Evolutionary conservation across 345 rosid species (phyloP), one percentile per base, ranked within the genome.

Genomic region (Acer yangbiense): DNA sequence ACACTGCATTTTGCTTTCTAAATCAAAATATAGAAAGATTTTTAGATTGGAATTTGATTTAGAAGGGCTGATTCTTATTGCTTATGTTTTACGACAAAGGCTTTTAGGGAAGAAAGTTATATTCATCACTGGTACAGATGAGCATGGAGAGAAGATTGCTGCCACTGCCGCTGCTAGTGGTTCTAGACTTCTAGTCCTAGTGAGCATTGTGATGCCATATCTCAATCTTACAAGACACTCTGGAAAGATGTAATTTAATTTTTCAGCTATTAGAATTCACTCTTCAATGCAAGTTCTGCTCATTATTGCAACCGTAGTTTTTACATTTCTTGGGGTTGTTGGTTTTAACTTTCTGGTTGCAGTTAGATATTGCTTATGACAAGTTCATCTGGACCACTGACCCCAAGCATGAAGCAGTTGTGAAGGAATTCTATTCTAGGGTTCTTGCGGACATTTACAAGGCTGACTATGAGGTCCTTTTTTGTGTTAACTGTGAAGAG

Each of bases 401-500:
- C 76, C 82, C 90, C 52, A 93, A 91, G 77, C 98, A 93, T 25
- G 27, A 25, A 25, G 27, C 27, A 25, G 27, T 25, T 25, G 27
- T 79, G 93, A 87, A 90, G 83, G 97, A 93, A 83, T 93, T 94
- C 72, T 94, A 94, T 69, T 84, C 91, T 7, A 85, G 87, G 52
- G 98, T 91, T 78, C 92, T 93, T 76, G 95, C 88, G 55, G 97
- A 95, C 84, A 95, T 95, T 75, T 93, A 95, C 78, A 84, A 85
- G 79, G 94, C 95, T 70, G 96, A 95, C 82, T 92, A 95, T 48
- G 98, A 92, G 80, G 99, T 97, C 2, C 86, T 93, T 52, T 95
- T 93, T 83, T 95, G 98, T 83, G 88, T 95, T 75, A 93, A 93
- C 83, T 95, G 96, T 79, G 96, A 93, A 89, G 98, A 95, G 84